phyloP scores from a whole-genome alignment of 2,329 filamentous ascomycete species.

The Blastomyces parvus region DNA sequence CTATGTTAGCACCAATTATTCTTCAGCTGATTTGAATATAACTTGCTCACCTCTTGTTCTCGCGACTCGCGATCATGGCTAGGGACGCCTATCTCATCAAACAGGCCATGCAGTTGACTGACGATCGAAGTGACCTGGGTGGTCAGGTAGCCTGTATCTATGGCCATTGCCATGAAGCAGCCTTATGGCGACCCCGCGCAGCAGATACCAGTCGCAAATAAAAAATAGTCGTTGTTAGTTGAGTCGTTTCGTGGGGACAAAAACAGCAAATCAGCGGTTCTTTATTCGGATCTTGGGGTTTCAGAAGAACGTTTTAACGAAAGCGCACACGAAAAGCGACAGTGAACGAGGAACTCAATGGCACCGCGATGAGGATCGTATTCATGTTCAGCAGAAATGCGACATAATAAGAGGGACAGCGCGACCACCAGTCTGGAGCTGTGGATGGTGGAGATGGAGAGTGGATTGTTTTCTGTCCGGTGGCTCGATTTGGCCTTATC shows the following conservation, averaged over 20 bases:
- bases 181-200: background rate
- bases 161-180: slow-evolving; percentile 36
- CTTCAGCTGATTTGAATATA: slow-evolving; percentile 1
- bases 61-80: slow-evolving; percentile 82
- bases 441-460: background rate
- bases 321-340: background rate
- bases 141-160: slow-evolving; percentile 87
- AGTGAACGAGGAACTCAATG: background rate
- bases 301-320: background rate
- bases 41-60: slow-evolving; percentile 69
- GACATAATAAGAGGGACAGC: background rate
- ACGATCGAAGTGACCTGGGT: slow-evolving; percentile 95
- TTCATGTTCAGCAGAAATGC: background rate
- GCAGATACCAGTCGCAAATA: background rate
- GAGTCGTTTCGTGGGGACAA: background rate
- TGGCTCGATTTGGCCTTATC: background rate
- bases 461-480: slow-evolving; percentile 4
- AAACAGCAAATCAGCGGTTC: background rate
- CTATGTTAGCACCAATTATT: background rate
- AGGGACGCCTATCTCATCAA: slow-evolving; percentile 95
- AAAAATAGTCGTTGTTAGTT: background rate
- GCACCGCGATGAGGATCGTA: background rate
- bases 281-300: background rate
- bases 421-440: background rate
- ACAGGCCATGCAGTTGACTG: slow-evolving; percentile 82